A percentile compares a stretch with the other conserved stretches of the same genome.
phyloP scores from a whole-genome alignment of 257 asterid species.

The Salvia rosmarinus region DNA sequence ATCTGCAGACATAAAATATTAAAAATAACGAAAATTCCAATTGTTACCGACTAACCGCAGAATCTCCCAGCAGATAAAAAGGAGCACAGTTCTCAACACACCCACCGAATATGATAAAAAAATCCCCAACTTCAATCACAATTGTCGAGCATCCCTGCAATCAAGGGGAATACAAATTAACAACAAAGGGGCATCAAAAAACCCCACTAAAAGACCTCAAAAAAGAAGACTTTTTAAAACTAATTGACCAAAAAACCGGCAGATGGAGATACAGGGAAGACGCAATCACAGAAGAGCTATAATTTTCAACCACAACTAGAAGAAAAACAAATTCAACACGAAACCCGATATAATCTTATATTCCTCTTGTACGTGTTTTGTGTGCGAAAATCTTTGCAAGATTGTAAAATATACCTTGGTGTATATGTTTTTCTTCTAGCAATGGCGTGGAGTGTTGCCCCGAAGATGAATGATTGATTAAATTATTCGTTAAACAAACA shows the following conservation, averaged over 20 bases:
- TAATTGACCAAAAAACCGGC: constrained; percentile 10
- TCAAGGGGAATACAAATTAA: constrained; percentile 27
- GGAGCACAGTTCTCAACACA: constrained; percentile 29
- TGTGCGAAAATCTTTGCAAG: constrained; percentile 2
- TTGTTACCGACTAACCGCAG: constrained; percentile 45
- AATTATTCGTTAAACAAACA: constrained; percentile 21
- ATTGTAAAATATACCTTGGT: constrained; percentile 23
- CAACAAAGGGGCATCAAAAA: constrained; percentile 22
- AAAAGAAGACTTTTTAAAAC: constrained; percentile 19
- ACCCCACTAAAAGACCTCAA: constrained; percentile 32
- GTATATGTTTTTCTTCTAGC: constrained; percentile 21
- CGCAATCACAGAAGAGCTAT: neutral
- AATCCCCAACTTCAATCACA: constrained; percentile 36
- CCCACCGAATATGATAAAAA: constrained; percentile 28
- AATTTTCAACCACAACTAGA: constrained; percentile 28
- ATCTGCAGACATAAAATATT: constrained; percentile 35
- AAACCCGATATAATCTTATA: constrained; percentile 35
- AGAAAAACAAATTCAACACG: constrained; percentile 35
- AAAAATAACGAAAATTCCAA: constrained; percentile 21
- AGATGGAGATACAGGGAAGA: constrained; percentile 21
- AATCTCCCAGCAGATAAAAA: constrained; percentile 32
- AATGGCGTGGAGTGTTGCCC: constrained; percentile 44
- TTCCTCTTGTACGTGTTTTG: constrained; percentile 14
- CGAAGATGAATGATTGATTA: constrained; percentile 39
- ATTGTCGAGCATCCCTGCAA: constrained; percentile 36